phyloP scores from a whole-genome alignment of 805 yeast species.

The Metschnikowia borealis region DNA sequence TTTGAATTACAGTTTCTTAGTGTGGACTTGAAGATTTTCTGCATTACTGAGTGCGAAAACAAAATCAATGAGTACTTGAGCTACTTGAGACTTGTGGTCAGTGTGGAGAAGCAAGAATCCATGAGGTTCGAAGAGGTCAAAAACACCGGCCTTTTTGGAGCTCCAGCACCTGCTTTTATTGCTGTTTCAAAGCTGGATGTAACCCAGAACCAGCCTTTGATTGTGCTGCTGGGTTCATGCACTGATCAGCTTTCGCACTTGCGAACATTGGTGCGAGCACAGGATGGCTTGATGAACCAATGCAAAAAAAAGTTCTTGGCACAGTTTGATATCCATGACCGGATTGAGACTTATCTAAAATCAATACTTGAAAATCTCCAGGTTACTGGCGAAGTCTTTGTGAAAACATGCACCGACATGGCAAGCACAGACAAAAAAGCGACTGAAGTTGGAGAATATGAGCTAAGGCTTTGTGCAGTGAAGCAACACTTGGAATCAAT shows the following conservation, averaged over 20 bases:
- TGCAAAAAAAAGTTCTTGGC: background rate
- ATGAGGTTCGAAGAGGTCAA: background rate
- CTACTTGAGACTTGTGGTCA: background rate
- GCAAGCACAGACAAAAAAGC: background rate
- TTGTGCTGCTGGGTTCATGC: background rate
- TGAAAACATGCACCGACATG: background rate
- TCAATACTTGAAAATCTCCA: background rate
- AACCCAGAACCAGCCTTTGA: background rate
- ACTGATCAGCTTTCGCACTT: background rate
- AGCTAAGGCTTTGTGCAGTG: background rate
- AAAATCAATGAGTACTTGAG: background rate
- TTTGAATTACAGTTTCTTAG: background rate
- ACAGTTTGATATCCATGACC: background rate
- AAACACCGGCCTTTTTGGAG: no score
- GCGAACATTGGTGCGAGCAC: background rate
- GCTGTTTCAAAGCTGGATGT: background rate
- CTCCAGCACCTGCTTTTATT: background rate
- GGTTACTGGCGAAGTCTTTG: background rate
- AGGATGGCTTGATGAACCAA: background rate
- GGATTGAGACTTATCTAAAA: background rate
- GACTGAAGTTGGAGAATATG: background rate
- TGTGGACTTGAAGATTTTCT: background rate
- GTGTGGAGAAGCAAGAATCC: background rate
- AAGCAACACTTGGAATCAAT: background rate
- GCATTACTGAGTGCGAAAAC: background rate